Conservation (phyloP, 768 basidiomycete species). For the Gymnopilus junonius region DNA sequence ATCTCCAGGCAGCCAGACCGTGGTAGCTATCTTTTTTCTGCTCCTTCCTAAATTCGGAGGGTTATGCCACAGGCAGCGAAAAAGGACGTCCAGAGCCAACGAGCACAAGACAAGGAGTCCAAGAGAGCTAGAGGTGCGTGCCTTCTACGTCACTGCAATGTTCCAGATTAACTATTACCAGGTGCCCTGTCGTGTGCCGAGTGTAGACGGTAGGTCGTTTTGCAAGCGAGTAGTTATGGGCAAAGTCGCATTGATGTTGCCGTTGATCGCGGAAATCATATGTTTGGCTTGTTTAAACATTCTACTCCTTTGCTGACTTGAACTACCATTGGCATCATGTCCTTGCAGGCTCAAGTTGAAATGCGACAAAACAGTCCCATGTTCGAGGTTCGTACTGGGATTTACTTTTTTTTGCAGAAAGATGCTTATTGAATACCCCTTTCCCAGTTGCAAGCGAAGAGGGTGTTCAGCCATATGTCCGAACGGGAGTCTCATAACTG, state of each 20-base stretch:
- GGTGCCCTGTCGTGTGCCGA: constrained; percentile 65
- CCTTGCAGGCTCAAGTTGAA: constrained; percentile 64
- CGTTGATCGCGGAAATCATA: constrained; percentile 13
- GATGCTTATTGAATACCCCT: not conserved
- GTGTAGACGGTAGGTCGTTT: constrained; percentile 54
- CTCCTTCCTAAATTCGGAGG: constrained; percentile 5
- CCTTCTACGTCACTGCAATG: no score
- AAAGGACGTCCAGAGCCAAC: constrained; percentile 48
- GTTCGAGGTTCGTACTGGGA: constrained; percentile 44
- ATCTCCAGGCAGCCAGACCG: constrained; percentile 13
- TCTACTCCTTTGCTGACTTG: constrained; percentile 1
- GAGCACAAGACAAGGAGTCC: constrained; percentile 66
- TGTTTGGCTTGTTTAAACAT: not conserved
- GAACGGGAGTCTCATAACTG: constrained; percentile 76
- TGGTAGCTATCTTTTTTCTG: constrained; percentile 13
- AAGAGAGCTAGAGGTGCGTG: constrained; percentile 61
- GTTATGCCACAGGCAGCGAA: constrained; percentile 56
- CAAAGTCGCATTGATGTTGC: constrained; percentile 5
- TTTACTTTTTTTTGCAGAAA: not conserved
- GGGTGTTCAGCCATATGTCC: constrained; percentile 82
- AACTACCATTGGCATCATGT: not conserved
- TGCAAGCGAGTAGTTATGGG: not conserved
- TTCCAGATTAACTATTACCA: constrained; percentile 17
- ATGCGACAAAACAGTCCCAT: constrained; percentile 74
- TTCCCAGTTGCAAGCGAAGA: constrained; percentile 62